Percentiles rank a stretch among this genome's conserved stretches.
These are phyloP conservation scores for Exophiala viscosa DNA, from an alignment of 2,329 filamentous ascomycete genomes.

Conservation along the genomic window DNA sequence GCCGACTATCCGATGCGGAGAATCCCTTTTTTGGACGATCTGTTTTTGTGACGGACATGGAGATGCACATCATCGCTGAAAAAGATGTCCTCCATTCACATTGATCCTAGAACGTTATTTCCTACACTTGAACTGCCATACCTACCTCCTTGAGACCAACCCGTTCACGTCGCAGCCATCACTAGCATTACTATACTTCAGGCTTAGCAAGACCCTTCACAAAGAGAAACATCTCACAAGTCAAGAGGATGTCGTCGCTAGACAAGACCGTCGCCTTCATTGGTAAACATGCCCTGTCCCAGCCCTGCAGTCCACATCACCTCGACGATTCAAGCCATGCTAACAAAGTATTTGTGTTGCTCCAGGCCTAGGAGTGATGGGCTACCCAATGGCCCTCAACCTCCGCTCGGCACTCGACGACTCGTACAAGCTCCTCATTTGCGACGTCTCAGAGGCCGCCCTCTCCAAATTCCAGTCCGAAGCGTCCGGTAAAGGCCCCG, in stretches of 20 bases:
- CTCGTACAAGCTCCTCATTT: slow-evolving; percentile 35
- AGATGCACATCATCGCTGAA: not conserved
- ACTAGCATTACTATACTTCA: not conserved
- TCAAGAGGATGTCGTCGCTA: slow-evolving; percentile 11
- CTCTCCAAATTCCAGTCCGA: slow-evolving; percentile 39
- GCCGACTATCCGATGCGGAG: not conserved
- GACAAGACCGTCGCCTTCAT: slow-evolving; percentile 26
- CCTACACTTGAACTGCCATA: not conserved
- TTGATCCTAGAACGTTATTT: not conserved
- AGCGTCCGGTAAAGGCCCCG: slow-evolving; percentile 33
- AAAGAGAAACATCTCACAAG: no score
- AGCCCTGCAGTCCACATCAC: not conserved
- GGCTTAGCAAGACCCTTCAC: not conserved
- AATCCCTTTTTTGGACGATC: not conserved
- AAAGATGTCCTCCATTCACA: no score
- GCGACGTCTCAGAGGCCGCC: slow-evolving; percentile 38
- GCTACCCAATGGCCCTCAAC: slow-evolving; percentile 42
- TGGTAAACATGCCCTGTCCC: slow-evolving; percentile 6
- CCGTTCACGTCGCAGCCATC: not conserved
- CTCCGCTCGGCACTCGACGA: slow-evolving; percentile 36
- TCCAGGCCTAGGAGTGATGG: slow-evolving; percentile 40
- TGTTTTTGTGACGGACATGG: not conserved
- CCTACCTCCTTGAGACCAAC: no score
- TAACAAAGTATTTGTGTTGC: not conserved
- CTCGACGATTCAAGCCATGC: not conserved